Evolutionary conservation across 1,139 yeast genomes (phyloP).

Genomic region (Zygosaccharomyces sapae): DNA sequence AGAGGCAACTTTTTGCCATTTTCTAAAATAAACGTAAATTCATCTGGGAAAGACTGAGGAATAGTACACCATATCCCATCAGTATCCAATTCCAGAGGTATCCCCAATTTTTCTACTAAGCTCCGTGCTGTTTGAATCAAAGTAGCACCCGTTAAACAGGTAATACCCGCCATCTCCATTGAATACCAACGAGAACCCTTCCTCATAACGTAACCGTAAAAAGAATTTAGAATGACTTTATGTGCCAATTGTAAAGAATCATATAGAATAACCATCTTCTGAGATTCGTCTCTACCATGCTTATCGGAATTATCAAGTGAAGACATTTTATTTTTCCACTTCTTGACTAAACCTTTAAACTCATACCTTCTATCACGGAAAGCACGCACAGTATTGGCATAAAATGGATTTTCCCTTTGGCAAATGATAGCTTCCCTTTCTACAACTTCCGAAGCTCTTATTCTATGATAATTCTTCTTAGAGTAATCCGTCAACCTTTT

Average conservation of each 20-base stretch:
- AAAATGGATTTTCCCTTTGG: constrained; percentile 96
- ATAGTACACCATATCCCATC: constrained; percentile 99
- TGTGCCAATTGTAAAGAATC: constrained; percentile 96
- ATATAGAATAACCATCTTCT: constrained; percentile 87
- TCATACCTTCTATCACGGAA: constrained; percentile 97
- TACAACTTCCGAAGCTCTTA: constrained; percentile 76
- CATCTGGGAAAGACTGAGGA: constrained; percentile 91
- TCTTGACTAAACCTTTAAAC: constrained; percentile 88
- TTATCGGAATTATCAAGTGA: constrained; percentile 52
- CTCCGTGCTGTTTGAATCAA: constrained; percentile 96
- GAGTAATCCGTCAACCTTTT: constrained; percentile 83
- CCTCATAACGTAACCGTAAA: constrained; percentile 98
- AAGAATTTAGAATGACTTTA: constrained; percentile 92
- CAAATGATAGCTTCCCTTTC: constrained; percentile 93
- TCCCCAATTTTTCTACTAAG: constrained; percentile 88
- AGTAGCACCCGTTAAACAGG: constrained; percentile 96
- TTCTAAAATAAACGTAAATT: constrained; percentile 62
- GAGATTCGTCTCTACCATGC: constrained; percentile 71
- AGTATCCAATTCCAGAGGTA: constrained; percentile 94
- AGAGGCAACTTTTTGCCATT: constrained; percentile 74
- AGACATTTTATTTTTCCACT: constrained; percentile 81
- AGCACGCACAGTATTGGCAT: constrained; percentile 87
- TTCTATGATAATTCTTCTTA: constrained; percentile 74
- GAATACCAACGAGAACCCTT: constrained; percentile 99
- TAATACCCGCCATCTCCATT: constrained; percentile 99